phyloP scores from a whole-genome alignment of 1,139 yeast genomes.

The Candida labiduridarum region DNA sequence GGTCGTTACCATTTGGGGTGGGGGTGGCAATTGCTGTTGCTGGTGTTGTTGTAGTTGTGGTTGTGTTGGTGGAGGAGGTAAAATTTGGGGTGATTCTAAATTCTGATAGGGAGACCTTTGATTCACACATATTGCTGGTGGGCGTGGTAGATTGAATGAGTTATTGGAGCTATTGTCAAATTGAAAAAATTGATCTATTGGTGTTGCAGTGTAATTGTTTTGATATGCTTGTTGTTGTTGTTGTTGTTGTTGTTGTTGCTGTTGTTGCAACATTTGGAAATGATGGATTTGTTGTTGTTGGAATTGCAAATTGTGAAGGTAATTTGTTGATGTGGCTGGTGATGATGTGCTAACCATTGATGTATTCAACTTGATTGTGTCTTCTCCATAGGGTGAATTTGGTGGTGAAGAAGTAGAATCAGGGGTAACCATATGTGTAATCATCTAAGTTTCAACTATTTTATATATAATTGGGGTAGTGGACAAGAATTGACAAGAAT shows the following conservation, averaged over 20 bases:
- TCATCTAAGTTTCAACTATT: conserved; percentile 3
- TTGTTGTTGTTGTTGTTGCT: conserved; percentile 10
- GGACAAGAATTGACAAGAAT: conserved; percentile 2
- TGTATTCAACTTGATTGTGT: conserved; percentile 24
- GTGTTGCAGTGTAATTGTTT: background rate
- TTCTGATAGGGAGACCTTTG: conserved; percentile 7
- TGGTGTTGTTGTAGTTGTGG: conserved; percentile 5
- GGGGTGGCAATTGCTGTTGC: conserved; percentile 1
- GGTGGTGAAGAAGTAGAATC: conserved; percentile 11
- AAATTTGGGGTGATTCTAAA: conserved; percentile 2
- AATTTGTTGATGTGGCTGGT: conserved; percentile 8
- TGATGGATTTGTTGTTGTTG: conserved; percentile 6
- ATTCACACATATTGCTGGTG: background rate
- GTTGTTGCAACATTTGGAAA: conserved; percentile 5
- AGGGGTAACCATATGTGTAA: conserved; percentile 12
- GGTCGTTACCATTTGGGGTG: background rate
- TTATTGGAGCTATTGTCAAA: conserved; percentile 1
- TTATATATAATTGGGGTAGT: background rate
- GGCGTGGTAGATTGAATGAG: conserved; percentile 4
- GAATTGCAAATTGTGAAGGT: conserved; percentile 2
- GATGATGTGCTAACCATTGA: conserved; percentile 23
- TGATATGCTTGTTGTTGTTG: background rate
- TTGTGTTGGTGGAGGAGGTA: background rate
- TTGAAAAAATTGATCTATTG: conserved; percentile 8
- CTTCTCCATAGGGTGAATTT: conserved; percentile 26